phyloP scores from a whole-genome alignment of 768 basidiomycete species.

The Cubamyces lactineus region DNA sequence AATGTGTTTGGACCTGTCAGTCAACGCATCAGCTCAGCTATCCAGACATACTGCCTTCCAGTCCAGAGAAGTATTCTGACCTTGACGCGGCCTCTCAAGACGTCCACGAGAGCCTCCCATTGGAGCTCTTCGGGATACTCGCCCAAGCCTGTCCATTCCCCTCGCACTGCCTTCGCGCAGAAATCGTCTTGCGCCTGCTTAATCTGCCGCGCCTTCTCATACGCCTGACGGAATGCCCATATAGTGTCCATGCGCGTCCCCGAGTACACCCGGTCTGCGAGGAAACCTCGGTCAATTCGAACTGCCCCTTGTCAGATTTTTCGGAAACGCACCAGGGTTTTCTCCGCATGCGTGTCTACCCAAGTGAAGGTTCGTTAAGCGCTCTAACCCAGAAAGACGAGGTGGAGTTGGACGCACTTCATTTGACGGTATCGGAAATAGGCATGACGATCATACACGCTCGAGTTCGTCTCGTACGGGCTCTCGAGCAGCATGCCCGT shows the following conservation, averaged over 20 bases:
- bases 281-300: too few species aligned
- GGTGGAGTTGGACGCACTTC: conserved; percentile 52
- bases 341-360: conserved; percentile 42
- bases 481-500: conserved; percentile 78
- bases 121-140: conserved; percentile 72
- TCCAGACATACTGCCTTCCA: neutral
- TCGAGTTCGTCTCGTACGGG: conserved; percentile 63
- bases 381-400: neutral
- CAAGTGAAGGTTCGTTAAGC: neutral
- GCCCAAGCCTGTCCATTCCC: conserved; percentile 50
- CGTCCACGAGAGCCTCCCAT: conserved; percentile 81
- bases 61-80: conserved; percentile 37
- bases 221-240: conserved; percentile 73
- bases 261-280: conserved; percentile 34
- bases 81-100: conserved; percentile 78
- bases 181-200: conserved; percentile 70
- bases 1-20: conserved; percentile 55
- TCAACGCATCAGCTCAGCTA: neutral
- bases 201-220: conserved; percentile 67
- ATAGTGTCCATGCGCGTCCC: conserved; percentile 63
- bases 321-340: conserved; percentile 47
- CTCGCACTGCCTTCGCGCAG: conserved; percentile 52
- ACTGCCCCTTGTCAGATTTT: too few species aligned
- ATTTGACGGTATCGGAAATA: conserved; percentile 75
- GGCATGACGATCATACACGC: conserved; percentile 44